Base-by-base conservation (phyloP, 148 eudicot species). In the Rhododendron williamsianum region DNA sequence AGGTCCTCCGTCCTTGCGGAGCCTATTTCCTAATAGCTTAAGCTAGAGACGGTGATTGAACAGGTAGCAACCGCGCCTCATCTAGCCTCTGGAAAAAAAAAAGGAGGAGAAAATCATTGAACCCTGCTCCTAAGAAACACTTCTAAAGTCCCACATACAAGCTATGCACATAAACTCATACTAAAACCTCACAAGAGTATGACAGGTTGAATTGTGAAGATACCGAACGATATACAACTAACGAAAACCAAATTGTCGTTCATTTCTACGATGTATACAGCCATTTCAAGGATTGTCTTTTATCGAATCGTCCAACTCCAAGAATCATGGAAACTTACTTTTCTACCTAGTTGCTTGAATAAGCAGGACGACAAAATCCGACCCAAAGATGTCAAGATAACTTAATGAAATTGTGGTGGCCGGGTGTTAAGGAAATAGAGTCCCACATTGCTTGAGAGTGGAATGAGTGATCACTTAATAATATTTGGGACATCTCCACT, bases 371-470 rank as follows among this genome's bases (percentile, higher is more conserved):
- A 84, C 67, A 63, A 83, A 82, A 87, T 86, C 84, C 83, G 63
- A 81, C 48, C 80, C 78, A 51, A 35, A 85, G 63, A 81, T 69
- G 72, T 79, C 74, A 65, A 65, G 87, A 89, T 87, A 82, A 71
- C 76, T 81, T 78, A 43, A 80, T 77, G 72, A 36, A 23, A 45
- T 85, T 76, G 48, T 65, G 35, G 45, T 41, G 71, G 73, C 43
- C 10, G 21, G 76, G 80, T 33, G 35, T 33, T 33, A 33, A 33
- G 35, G 35, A 33, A 33, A 33, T 33, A 33, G 35, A 33, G 35
- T 33, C 35, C 0, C 35, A 33, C 35, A 33, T 33, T 33, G 35
- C 35, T 33, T 33, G 35, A 33, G 1, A 33, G 35, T 33, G 35
- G 35, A 33, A 33, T 33, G 35, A 1, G 35, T 33, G 35, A 33